These are phyloP conservation scores for Coemansia guatemalensis DNA, from an alignment of 192 early-diverging fungal species.

Conservation along the genomic window DNA sequence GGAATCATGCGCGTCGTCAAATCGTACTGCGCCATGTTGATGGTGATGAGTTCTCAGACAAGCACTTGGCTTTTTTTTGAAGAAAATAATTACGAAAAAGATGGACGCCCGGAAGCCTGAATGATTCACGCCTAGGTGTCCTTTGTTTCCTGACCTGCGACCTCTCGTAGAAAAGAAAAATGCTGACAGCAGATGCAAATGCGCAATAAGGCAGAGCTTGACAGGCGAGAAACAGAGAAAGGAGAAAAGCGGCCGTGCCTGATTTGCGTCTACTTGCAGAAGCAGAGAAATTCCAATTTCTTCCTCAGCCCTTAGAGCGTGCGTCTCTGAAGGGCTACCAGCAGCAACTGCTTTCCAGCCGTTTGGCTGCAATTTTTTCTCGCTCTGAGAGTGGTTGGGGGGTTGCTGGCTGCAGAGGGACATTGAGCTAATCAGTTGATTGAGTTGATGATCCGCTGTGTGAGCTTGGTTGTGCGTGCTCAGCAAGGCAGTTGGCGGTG, in stretches of 20 bases:
- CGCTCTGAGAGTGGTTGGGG: neutral
- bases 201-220: neutral
- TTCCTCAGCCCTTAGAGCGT: neutral
- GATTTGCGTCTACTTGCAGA: neutral
- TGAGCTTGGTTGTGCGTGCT: neutral
- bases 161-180: neutral
- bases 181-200: neutral
- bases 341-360: neutral
- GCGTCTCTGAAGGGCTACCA: neutral
- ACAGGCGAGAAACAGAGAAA: neutral
- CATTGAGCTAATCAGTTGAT: neutral
- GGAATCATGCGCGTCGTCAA: conserved; percentile 78
- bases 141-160: neutral
- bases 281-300: neutral
- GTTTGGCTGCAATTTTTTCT: neutral
- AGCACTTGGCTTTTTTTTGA: conserved; percentile 1
- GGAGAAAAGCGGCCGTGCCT: neutral
- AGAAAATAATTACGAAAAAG: conserved; percentile 4
- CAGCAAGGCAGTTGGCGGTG: neutral
- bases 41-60: conserved; percentile 4
- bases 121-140: neutral
- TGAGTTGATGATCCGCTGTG: neutral
- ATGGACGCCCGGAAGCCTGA: neutral
- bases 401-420: too few relatives aligned
- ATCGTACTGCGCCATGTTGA: conserved; percentile 65